phyloP scores from a whole-genome alignment of 495 filamentous ascomycete species.

The Mytilinidion resinicola region DNA sequence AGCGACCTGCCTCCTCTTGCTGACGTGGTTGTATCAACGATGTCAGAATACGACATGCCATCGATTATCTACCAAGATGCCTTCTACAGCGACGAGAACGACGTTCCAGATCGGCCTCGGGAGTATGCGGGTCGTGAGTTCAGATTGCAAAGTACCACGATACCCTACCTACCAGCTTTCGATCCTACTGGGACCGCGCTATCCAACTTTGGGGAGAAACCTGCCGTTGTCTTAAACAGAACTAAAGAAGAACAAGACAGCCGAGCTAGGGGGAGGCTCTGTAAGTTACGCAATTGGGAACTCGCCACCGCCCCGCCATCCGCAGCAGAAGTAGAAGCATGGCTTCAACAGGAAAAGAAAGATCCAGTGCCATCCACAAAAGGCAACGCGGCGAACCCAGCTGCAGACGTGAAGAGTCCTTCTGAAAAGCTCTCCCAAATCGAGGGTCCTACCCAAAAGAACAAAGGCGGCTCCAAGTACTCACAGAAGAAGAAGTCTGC shows the following conservation, averaged over 20 bases:
- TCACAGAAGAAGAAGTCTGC: constrained; percentile 71
- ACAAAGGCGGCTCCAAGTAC: constrained; percentile 77
- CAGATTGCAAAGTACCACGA: constrained; percentile 62
- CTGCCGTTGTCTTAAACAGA: constrained; percentile 41
- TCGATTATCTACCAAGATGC: constrained; percentile 75
- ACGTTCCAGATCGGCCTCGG: constrained; percentile 70
- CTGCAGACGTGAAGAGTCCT: constrained; percentile 4
- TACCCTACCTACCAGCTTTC: constrained; percentile 75
- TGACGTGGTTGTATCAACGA: constrained; percentile 31
- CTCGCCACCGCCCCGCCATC: constrained; percentile 61
- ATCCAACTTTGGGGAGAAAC: constrained; percentile 51
- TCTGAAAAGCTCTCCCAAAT: constrained; percentile 66
- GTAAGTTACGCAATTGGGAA: constrained; percentile 59
- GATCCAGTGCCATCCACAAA: not conserved
- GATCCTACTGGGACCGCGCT: constrained; percentile 55
- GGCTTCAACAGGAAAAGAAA: constrained; percentile 43
- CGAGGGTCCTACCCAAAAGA: constrained; percentile 80
- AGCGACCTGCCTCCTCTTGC: constrained; percentile 30
- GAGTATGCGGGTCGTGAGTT: constrained; percentile 91
- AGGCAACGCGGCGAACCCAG: not conserved
- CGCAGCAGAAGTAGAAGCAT: constrained; percentile 60
- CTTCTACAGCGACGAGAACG: constrained; percentile 77
- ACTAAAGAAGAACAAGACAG: constrained; percentile 46
- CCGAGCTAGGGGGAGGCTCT: constrained; percentile 44
- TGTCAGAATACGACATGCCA: constrained; percentile 35